A percentile compares a stretch with the other conserved stretches of the same genome.
phyloP scores from a whole-genome alignment of 2,329 filamentous ascomycete species.

The Zymoseptoria brevis region DNA sequence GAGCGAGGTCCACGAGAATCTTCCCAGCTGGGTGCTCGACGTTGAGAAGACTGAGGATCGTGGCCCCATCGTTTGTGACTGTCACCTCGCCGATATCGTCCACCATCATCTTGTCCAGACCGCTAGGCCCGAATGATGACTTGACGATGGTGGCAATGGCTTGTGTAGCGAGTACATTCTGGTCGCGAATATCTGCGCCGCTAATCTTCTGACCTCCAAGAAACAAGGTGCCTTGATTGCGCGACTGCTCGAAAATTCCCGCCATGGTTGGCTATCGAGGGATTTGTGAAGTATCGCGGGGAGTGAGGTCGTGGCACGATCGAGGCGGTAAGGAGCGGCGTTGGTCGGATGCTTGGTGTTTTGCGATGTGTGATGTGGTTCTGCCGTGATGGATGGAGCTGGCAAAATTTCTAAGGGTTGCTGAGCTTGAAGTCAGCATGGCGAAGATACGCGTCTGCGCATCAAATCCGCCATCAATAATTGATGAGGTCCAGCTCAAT shows the following conservation, averaged over 20 bases:
- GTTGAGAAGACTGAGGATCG: conserved; percentile 88
- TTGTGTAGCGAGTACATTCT: conserved; percentile 94
- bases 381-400: too few species aligned
- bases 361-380: too few species aligned
- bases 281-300: too few species aligned
- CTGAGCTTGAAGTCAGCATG: too few species aligned
- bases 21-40: conserved; percentile 97
- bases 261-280: conserved; percentile 67
- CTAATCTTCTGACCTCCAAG: conserved; percentile 96
- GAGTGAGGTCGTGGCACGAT: too few species aligned
- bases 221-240: conserved; percentile 89
- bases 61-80: conserved; percentile 97
- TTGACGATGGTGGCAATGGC: conserved; percentile 98
- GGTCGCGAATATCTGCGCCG: conserved; percentile 90
- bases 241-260: conserved; percentile 90
- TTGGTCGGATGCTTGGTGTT: too few species aligned
- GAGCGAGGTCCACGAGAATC: conserved; percentile 93
- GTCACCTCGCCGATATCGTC: conserved; percentile 99
- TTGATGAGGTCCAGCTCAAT: too few species aligned
- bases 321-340: too few species aligned
- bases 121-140: conserved; percentile 94
- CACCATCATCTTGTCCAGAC: conserved; percentile 99
- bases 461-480: too few species aligned
- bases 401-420: too few species aligned
- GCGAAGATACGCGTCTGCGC: too few species aligned